Percentiles rank a stretch among this genome's conserved stretches.
These are phyloP conservation scores for Penicillium sp. DNA, from an alignment of 2,329 filamentous ascomycete genomes.

Conservation along the genomic window DNA sequence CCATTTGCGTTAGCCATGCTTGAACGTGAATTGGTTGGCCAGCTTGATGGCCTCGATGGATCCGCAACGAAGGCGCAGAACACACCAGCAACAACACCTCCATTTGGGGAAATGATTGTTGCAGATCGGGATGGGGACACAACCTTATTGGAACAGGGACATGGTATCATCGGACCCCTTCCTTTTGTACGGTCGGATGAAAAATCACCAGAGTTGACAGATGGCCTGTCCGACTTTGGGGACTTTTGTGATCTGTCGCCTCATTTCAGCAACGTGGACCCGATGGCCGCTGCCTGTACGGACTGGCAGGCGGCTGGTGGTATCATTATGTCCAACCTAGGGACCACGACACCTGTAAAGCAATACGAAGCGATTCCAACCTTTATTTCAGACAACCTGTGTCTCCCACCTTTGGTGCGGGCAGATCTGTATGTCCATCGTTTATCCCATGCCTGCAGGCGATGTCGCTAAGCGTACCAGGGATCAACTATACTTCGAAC, in stretches of 20 bases:
- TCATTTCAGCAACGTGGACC: neutral
- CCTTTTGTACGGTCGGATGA: neutral
- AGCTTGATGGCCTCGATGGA: neutral
- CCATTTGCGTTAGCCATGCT: neutral
- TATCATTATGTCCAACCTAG: neutral
- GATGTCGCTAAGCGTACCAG: neutral
- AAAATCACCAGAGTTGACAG: neutral
- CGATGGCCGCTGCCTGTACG: neutral
- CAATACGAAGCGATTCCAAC: neutral
- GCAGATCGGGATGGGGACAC: neutral
- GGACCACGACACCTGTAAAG: neutral
- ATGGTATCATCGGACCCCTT: neutral
- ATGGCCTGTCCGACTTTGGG: neutral
- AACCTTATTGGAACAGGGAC: neutral
- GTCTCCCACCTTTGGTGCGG: neutral
- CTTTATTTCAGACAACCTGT: neutral
- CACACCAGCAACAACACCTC: neutral
- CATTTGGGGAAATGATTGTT: neutral
- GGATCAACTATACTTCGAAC: neutral
- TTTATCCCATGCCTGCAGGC: neutral
- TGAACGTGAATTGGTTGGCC: neutral
- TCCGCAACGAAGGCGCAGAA: neutral
- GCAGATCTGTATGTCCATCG: neutral
- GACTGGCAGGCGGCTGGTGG: neutral
- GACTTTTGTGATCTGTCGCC: neutral